Evolutionary conservation across 2,329 filamentous ascomycete species (phyloP).

Genomic region (Coniosporium tulheliwenetii): DNA sequence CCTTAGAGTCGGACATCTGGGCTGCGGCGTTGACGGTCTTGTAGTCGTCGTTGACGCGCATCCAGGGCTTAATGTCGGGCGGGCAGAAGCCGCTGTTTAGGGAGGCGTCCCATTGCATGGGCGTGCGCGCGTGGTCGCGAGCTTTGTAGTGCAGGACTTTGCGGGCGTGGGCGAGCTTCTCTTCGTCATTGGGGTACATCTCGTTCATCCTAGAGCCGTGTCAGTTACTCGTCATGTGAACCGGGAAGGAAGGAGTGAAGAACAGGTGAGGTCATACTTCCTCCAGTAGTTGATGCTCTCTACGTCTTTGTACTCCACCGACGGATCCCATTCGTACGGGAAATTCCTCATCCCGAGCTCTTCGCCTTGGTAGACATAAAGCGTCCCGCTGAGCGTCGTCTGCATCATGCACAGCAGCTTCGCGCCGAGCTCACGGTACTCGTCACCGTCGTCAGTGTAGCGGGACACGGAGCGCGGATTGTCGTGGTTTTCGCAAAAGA

Average conservation of each 20-base stretch:
- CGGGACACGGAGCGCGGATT: constrained; percentile 33
- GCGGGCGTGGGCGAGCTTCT: constrained; percentile 30
- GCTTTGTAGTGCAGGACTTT: constrained; percentile 42
- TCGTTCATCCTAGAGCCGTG: constrained; percentile 16
- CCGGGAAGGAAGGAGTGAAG: not conserved
- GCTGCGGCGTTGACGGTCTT: constrained; percentile 39
- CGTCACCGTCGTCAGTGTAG: constrained; percentile 30
- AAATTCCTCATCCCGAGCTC: constrained; percentile 36
- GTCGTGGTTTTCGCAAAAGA: constrained; percentile 40
- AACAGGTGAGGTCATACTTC: constrained; percentile 6
- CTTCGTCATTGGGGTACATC: constrained; percentile 17
- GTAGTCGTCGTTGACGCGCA: constrained; percentile 42
- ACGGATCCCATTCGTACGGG: constrained; percentile 23
- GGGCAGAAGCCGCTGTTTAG: constrained; percentile 47
- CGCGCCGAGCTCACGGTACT: constrained; percentile 27
- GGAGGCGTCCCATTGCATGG: constrained; percentile 48
- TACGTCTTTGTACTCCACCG: constrained; percentile 33
- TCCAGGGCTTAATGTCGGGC: constrained; percentile 37
- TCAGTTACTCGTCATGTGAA: not conserved
- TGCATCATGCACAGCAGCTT: constrained; percentile 33
- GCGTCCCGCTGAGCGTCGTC: constrained; percentile 30
- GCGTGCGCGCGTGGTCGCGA: constrained; percentile 50
- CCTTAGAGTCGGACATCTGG: constrained; percentile 21
- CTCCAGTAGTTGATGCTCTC: constrained; percentile 43
- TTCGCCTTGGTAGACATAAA: constrained; percentile 36